Evolutionary conservation across 768 basidiomycete species (phyloP).

Genomic region (Cyclocybe cylindracea): DNA sequence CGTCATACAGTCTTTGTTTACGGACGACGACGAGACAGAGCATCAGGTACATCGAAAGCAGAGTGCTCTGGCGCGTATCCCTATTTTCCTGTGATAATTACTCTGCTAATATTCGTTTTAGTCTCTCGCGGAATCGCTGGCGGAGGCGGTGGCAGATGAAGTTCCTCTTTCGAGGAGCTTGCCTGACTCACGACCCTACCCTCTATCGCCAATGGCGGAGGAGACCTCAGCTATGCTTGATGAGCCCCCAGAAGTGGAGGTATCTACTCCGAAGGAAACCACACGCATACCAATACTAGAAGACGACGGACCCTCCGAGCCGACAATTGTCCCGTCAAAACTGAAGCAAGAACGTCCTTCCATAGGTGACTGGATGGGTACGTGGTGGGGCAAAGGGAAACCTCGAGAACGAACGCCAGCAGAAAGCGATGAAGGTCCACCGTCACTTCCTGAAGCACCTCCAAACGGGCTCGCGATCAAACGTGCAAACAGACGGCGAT

Average conservation of each 20-base stretch:
- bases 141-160: slow-evolving; percentile 56
- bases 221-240: slow-evolving; percentile 22
- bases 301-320: slow-evolving; percentile 14
- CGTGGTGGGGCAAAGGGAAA: slow-evolving; percentile 65
- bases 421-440: slow-evolving; percentile 22
- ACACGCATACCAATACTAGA: slow-evolving; percentile 5
- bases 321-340: slow-evolving; percentile 23
- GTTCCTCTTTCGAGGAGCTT: slow-evolving; percentile 36
- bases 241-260: neutral
- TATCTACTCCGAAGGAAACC: slow-evolving; percentile 3
- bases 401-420: slow-evolving; percentile 19
- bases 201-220: slow-evolving; percentile 37
- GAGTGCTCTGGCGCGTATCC: slow-evolving; percentile 54
- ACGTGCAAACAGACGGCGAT: slow-evolving; percentile 37
- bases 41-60: slow-evolving; percentile 56
- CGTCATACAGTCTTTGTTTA: slow-evolving; percentile 68
- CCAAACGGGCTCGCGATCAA: slow-evolving; percentile 13
- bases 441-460: slow-evolving; percentile 8
- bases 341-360: slow-evolving; percentile 48
- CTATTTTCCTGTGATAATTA: slow-evolving; percentile 3
- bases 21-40: slow-evolving; percentile 45
- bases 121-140: slow-evolving; percentile 56
- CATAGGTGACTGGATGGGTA: slow-evolving; percentile 78
- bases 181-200: slow-evolving; percentile 24
- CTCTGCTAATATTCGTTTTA: slow-evolving; percentile 17